Conservation (phyloP, 2,329 filamentous ascomycete species). For the Lachnellula arida region DNA sequence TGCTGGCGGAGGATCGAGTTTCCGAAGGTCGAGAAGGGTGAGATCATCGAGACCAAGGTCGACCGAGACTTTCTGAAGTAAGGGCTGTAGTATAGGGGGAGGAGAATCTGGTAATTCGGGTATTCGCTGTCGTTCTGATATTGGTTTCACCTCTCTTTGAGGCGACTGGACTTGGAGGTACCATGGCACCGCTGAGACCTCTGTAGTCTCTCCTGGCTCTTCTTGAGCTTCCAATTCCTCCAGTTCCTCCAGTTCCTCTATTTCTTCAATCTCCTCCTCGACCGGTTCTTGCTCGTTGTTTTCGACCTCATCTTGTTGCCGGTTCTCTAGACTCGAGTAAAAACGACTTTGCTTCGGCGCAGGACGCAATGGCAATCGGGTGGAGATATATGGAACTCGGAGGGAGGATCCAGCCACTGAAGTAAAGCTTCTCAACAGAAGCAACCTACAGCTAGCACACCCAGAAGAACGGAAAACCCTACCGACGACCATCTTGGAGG, state of each 20-base stretch:
- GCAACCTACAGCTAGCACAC: constrained; percentile 30
- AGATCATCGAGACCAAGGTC: constrained; percentile 85
- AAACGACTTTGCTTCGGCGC: constrained; percentile 9
- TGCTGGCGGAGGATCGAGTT: constrained; percentile 79
- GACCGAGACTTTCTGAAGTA: constrained; percentile 75
- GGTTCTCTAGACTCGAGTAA: constrained; percentile 11
- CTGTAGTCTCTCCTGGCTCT: background rate
- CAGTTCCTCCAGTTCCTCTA: constrained; percentile 3
- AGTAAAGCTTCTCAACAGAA: constrained; percentile 26
- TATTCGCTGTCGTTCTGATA: constrained; percentile 50
- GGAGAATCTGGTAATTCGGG: constrained; percentile 54
- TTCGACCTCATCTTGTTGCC: constrained; percentile 1
- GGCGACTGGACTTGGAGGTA: constrained; percentile 70
- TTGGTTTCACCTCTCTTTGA: constrained; percentile 32
- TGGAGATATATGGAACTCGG: constrained; percentile 9
- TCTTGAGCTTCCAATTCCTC: constrained; percentile 14
- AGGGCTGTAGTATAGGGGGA: constrained; percentile 64
- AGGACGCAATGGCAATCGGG: constrained; percentile 7
- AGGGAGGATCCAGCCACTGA: constrained; percentile 20
- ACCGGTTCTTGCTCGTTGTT: background rate
- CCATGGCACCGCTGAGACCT: constrained; percentile 58
- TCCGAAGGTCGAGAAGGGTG: constrained; percentile 73
- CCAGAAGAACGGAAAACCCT: constrained; percentile 27
- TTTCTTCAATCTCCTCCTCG: constrained; percentile 4
- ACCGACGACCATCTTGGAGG: constrained; percentile 25